These are phyloP conservation scores for Coemansia sp. DNA, from an alignment of 192 early-diverging fungal genomes.

Conservation along the genomic window DNA sequence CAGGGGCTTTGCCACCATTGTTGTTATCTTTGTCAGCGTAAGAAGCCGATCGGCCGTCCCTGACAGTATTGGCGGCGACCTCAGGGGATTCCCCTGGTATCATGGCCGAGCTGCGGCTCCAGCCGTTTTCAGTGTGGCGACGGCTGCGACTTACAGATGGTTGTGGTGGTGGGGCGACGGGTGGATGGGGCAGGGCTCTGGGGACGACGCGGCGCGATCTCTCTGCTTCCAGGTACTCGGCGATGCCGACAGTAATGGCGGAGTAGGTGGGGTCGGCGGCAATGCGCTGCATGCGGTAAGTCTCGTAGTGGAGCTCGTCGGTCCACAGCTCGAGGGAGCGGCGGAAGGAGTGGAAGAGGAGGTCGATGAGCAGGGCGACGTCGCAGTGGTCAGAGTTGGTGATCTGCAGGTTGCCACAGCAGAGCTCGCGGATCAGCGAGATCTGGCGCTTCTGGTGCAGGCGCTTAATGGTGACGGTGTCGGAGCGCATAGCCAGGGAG, in stretches of 20 bases:
- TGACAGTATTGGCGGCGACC: neutral
- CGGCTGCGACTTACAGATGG: neutral
- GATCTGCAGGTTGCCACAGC: slow-evolving; percentile 91
- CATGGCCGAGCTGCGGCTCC: neutral
- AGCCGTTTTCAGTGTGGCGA: slow-evolving; percentile 3
- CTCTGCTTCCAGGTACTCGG: slow-evolving; percentile 14
- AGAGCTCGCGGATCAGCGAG: slow-evolving; percentile 80
- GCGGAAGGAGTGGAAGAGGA: slow-evolving; percentile 81
- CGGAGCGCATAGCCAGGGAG: slow-evolving; percentile 5
- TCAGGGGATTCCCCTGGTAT: neutral
- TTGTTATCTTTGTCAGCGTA: neutral
- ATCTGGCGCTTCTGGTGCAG: slow-evolving; percentile 30
- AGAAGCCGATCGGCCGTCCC: neutral
- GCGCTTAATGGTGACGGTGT: slow-evolving; percentile 26
- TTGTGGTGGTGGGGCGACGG: neutral
- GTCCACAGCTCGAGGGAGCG: slow-evolving; percentile 88
- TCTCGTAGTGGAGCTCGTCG: slow-evolving; percentile 80
- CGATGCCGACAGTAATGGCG: neutral
- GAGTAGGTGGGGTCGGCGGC: slow-evolving; percentile 20
- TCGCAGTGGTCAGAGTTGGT: slow-evolving; percentile 91
- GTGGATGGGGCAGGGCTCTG: neutral
- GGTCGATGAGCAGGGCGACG: slow-evolving; percentile 82
- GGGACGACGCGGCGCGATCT: slow-evolving; percentile 4
- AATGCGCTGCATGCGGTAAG: slow-evolving; percentile 64
- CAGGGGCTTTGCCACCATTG: neutral